Conservation (phyloP, 2,329 filamentous ascomycete genomes). For the Cercospora sojina region DNA sequence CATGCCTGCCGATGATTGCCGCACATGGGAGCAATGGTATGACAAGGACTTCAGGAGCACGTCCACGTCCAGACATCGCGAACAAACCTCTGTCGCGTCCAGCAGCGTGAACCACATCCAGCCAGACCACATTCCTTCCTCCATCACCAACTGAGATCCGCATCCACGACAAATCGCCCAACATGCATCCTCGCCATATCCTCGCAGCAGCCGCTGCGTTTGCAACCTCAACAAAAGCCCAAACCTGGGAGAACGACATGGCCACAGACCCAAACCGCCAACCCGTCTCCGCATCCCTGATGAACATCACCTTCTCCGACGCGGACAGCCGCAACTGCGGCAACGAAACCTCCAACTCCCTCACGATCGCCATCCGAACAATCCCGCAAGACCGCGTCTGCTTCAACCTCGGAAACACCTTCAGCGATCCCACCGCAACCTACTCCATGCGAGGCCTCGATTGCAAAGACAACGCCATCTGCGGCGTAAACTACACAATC, state of each 20-base stretch:
- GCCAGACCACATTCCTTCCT: neutral
- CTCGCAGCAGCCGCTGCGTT: neutral
- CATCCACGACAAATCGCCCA: neutral
- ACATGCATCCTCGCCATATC: neutral
- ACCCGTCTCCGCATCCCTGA: constrained; percentile 15
- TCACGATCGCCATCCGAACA: constrained; percentile 50
- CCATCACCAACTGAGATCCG: neutral
- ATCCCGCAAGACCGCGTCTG: constrained; percentile 15
- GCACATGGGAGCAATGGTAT: constrained; percentile 1
- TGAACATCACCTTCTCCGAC: constrained; percentile 64
- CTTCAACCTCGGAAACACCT: constrained; percentile 18
- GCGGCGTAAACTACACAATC: constrained; percentile 21
- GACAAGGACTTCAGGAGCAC: constrained; percentile 1
- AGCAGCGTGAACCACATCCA: too few species aligned
- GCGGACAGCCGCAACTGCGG: constrained; percentile 51
- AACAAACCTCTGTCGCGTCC: neutral
- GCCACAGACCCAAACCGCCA: constrained; percentile 8
- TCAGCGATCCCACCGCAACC: constrained; percentile 3
- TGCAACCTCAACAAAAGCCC: neutral
- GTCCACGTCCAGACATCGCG: neutral
- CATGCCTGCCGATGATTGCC: neutral
- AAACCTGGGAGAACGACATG: constrained; percentile 20
- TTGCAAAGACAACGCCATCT: constrained; percentile 7
- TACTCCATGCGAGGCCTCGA: constrained; percentile 12
- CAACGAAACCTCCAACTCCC: constrained; percentile 41